Evolutionary conservation across 78 protist genomes (phyloP), one percentile per base, ranked within the genome.

Genomic region (Chrysochromulina parva): DNA sequence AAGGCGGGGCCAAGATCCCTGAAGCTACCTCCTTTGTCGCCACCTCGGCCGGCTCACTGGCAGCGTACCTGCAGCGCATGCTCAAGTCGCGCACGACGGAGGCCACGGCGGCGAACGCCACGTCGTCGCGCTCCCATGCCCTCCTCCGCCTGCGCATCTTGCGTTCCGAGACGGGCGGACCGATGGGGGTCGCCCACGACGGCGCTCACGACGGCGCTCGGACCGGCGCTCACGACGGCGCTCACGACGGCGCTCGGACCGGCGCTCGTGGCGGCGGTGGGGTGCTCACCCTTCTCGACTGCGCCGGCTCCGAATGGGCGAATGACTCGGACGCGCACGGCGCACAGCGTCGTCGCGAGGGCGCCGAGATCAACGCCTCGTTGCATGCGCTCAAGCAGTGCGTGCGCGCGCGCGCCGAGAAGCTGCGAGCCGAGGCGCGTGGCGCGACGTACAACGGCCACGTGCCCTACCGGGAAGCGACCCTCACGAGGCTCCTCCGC

Each of bases 331-430:
- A 3, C 1, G 47, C 0, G 66, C 93, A 90, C 81, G 5, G 24
- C 62, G 67, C 74, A 13, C 7, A 58, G 13, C 62, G 62, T 7
- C 62, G 62, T 7, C 7, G 13, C 7, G 62, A 58, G 19, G 88
- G 89, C 26, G 87, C 93, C 52, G 66, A 74, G 78, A 90, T 90
- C 93, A 90, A 90, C 93, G 17, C 93, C 20, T 90, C 93, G 38
- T 65, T 90, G 52, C 54, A 67, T 82, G 86, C 88, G 58, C 80
- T 90, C 52, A 90, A 90, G 80, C 53, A 90, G 52, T 90, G 93
- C 89, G 58, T 90, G 76, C 88, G 93, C 57, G 60, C 60, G 47
- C 17, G 20, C 62, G 55, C 86, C 62, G 86, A 53, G 86, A 20
- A 62, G 14, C 24, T 0, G 19, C 62, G 86, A 14, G 50, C 11